These are phyloP conservation scores for Saccharomycopsis hybrid DNA, from an alignment of 1,139 yeast species.

Conservation along the genomic window DNA sequence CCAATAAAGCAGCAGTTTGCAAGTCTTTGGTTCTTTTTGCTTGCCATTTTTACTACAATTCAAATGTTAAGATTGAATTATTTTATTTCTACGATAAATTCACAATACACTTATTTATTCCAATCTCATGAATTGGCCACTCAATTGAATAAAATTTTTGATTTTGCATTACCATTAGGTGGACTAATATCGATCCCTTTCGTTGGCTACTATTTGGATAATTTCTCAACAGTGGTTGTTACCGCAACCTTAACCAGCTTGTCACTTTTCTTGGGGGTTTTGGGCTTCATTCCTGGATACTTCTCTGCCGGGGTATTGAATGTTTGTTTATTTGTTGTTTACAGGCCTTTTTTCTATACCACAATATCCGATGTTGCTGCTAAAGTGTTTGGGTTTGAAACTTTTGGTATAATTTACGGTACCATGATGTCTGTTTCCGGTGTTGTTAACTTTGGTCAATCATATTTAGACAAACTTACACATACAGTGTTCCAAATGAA, in stretches of 20 bases:
- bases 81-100: conserved; percentile 53
- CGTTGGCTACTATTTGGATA: conserved; percentile 51
- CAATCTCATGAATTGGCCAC: conserved; percentile 39
- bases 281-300: conserved; percentile 29
- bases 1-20: conserved; percentile 43
- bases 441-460: conserved; percentile 47
- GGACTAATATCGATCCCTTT: conserved; percentile 55
- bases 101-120: conserved; percentile 48
- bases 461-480: conserved; percentile 45
- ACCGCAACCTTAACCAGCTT: conserved; percentile 38
- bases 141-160: conserved; percentile 48
- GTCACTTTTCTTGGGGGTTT: conserved; percentile 42
- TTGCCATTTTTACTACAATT: conserved; percentile 50
- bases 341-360: conserved; percentile 61
- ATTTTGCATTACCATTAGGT: conserved; percentile 54
- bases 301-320: conserved; percentile 38
- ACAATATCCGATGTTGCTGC: conserved; percentile 58
- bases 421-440: conserved; percentile 56
- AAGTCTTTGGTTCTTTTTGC: conserved; percentile 48
- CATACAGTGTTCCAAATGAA: conserved; percentile 50
- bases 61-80: conserved; percentile 60
- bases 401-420: conserved; percentile 59
- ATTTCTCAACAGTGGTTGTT: conserved; percentile 43
- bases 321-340: conserved; percentile 44
- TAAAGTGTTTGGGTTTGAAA: conserved; percentile 57